These are phyloP conservation scores for Brachypodium distachyon DNA, from an alignment of 202 grass and related monocot species.

Conservation along the genomic window DNA sequence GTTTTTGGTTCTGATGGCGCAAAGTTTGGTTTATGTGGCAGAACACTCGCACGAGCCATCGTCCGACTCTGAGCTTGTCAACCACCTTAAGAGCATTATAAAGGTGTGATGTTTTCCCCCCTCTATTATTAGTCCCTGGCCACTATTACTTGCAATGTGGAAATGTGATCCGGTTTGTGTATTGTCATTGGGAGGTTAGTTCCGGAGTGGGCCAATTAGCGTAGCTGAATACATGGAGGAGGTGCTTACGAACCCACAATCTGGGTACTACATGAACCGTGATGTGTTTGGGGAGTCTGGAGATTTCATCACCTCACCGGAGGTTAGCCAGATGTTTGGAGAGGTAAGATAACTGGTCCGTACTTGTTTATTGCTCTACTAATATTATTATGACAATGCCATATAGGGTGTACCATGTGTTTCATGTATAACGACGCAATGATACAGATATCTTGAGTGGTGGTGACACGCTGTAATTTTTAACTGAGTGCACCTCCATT, in stretches of 20 bases:
- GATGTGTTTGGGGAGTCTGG: constrained; percentile 81
- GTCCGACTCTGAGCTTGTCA: constrained; percentile 67
- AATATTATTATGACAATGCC: neutral
- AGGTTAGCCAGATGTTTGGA: constrained; percentile 98
- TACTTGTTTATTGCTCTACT: neutral
- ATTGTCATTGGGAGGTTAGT: constrained; percentile 35
- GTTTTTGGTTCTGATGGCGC: constrained; percentile 2
- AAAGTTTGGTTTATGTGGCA: constrained; percentile 22
- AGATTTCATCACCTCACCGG: constrained; percentile 91
- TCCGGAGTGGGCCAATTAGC: constrained; percentile 86
- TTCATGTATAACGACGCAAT: neutral
- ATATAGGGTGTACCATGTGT: neutral
- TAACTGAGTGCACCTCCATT: neutral
- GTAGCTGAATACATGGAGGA: constrained; percentile 98
- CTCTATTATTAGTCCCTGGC: neutral
- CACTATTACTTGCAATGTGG: neutral
- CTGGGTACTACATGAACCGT: constrained; percentile 80
- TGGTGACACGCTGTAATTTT: neutral
- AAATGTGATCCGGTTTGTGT: constrained; percentile 6
- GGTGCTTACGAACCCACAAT: constrained; percentile 81
- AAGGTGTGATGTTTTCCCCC: constrained; percentile 30
- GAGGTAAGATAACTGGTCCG: constrained; percentile 90
- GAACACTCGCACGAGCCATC: constrained; percentile 67
- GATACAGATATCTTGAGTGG: neutral
- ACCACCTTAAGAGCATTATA: constrained; percentile 94